Conservation (phyloP, 2,329 filamentous ascomycete genomes). For the Rhinocladiella mackenziei region DNA sequence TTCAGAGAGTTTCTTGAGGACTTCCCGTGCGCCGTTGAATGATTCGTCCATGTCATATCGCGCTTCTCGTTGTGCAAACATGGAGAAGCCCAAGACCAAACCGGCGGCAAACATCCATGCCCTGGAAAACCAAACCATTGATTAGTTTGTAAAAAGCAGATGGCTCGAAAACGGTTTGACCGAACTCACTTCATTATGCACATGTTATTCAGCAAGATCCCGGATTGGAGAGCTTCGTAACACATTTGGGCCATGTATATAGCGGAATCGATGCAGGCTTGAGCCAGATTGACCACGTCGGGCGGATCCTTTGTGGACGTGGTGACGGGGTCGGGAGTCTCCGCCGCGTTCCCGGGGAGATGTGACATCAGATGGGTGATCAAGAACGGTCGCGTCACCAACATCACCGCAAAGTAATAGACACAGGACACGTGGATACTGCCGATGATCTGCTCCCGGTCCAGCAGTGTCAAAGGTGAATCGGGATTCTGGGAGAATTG, state of each 20-base stretch:
- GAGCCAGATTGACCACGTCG: constrained; percentile 39
- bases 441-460: constrained; percentile 42
- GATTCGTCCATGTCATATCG: constrained; percentile 47
- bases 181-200: constrained; percentile 54
- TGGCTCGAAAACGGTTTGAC: background rate
- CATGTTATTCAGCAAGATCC: constrained; percentile 52
- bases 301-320: background rate
- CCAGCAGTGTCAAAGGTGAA: constrained; percentile 20
- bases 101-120: constrained; percentile 56
- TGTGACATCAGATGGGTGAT: constrained; percentile 46
- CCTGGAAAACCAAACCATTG: no score
- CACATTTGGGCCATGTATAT: constrained; percentile 55
- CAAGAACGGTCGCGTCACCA: constrained; percentile 55
- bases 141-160: background rate
- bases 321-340: background rate
- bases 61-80: constrained; percentile 49
- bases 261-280: constrained; percentile 54
- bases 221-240: constrained; percentile 45
- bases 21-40: constrained; percentile 49
- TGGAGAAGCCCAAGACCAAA: constrained; percentile 54
- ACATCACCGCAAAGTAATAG: constrained; percentile 58
- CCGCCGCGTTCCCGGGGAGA: constrained; percentile 5
- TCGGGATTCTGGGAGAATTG: constrained; percentile 31
- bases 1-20: constrained; percentile 47
- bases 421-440: constrained; percentile 55